These are phyloP conservation scores for Excoecaria agallocha DNA, from an alignment of 345 rosid genomes.

Conservation along the genomic window DNA sequence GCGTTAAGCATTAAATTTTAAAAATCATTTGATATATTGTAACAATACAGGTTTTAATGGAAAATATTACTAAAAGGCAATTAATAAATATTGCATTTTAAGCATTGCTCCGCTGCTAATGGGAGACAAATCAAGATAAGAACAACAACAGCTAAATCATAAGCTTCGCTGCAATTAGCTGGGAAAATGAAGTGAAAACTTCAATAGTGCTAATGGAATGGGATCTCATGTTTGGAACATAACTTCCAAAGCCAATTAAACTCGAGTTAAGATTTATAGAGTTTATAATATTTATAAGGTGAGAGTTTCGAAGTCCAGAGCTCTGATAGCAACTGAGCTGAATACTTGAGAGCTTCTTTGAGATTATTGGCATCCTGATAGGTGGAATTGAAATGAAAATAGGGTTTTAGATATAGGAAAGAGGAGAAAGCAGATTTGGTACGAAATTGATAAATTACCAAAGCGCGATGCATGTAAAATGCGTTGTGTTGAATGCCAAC, in stretches of 20 bases:
- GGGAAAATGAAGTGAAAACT: no score
- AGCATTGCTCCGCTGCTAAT: background rate
- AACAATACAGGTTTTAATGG: background rate
- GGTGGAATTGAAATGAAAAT: background rate
- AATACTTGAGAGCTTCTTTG: slow-evolving; percentile 28
- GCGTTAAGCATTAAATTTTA: background rate
- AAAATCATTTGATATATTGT: background rate
- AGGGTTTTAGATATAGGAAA: background rate
- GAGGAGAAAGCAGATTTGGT: background rate
- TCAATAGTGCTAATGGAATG: no score
- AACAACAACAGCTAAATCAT: background rate
- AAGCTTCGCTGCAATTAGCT: no score
- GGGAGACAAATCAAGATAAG: background rate
- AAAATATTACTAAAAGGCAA: background rate
- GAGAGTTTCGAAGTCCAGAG: slow-evolving; percentile 31
- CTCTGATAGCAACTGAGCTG: slow-evolving; percentile 33
- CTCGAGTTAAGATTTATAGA: slow-evolving; percentile 7
- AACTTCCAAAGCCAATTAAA: background rate
- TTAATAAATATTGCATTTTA: background rate
- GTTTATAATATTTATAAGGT: no score
- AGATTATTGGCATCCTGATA: slow-evolving; percentile 32
- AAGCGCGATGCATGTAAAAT: slow-evolving; percentile 32
- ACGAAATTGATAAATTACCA: slow-evolving; percentile 13
- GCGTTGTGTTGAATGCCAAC: slow-evolving; percentile 33
- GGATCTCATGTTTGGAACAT: no score